phyloP scores from a whole-genome alignment of 805 yeast species.

The Wickerhamiella nectarea region DNA sequence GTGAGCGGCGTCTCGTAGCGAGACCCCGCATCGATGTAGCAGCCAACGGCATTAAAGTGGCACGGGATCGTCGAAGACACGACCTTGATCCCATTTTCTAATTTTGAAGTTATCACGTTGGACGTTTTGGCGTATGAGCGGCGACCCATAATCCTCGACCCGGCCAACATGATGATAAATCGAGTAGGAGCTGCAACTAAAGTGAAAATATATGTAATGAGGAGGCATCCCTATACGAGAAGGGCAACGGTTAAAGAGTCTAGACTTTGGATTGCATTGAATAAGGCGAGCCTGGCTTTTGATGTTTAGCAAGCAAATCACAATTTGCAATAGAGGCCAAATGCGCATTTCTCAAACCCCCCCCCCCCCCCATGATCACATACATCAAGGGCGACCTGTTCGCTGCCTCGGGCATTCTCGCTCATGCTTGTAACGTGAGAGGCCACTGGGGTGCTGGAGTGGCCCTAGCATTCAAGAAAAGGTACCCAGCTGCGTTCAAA shows the following conservation, averaged over 20 bases:
- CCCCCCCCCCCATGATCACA: conserved; percentile 9
- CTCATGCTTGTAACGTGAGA: conserved; percentile 68
- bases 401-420: conserved; percentile 33
- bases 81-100: conserved; percentile 66
- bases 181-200: too few relatives aligned
- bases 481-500: conserved; percentile 45
- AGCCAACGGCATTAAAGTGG: conserved; percentile 81
- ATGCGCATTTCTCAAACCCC: too few relatives aligned
- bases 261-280: too few relatives aligned
- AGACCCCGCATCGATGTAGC: conserved; percentile 83
- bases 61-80: conserved; percentile 80
- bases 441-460: conserved; percentile 84
- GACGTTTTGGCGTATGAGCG: too few relatives aligned
- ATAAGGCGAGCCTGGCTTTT: too few relatives aligned
- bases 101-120: conserved; percentile 25
- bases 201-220: too few relatives aligned
- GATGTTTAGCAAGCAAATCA: too few relatives aligned
- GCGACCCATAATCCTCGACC: too few relatives aligned
- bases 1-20: conserved; percentile 52
- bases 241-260: too few relatives aligned
- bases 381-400: conserved; percentile 51
- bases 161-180: too few relatives aligned
- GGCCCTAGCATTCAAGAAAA: conserved; percentile 41
- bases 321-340: too few relatives aligned
- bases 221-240: too few relatives aligned